Conservation (phyloP, 768 basidiomycete species). For the Leccinum arenicola region DNA sequence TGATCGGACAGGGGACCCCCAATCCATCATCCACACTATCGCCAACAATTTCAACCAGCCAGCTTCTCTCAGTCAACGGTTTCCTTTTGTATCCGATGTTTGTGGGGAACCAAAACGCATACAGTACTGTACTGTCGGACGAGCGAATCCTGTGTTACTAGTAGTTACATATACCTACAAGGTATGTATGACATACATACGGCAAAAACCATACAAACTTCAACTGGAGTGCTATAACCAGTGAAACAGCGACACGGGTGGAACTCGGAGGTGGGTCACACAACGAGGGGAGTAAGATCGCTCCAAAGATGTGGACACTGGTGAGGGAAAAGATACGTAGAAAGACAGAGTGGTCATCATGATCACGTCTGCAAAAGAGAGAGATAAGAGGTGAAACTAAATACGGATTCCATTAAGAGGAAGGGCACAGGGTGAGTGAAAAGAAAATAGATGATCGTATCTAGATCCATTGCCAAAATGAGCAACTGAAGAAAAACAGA, state of each 20-base stretch:
- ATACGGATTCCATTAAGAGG: not conserved
- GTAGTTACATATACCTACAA: not conserved
- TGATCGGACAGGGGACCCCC: too few relatives aligned
- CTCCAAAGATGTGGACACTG: not conserved
- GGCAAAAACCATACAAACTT: conserved; percentile 4
- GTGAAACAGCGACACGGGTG: not conserved
- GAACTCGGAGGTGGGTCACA: not conserved
- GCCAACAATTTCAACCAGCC: not conserved
- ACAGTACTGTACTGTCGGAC: not conserved
- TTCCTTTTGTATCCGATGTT: not conserved
- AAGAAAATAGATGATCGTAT: not conserved
- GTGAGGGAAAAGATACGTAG: not conserved
- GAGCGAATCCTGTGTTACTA: not conserved
- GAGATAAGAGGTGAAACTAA: not conserved
- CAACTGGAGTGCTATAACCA: conserved; percentile 6
- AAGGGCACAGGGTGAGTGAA: not conserved
- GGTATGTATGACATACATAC: not conserved
- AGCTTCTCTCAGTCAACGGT: not conserved
- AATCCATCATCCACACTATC: not conserved
- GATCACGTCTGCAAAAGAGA: not conserved
- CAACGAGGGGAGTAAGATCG: not conserved
- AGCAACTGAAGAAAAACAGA: not conserved
- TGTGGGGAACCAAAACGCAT: not conserved
- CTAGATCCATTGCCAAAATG: not conserved
- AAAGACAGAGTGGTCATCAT: not conserved